phyloP scores from a whole-genome alignment of 352 stramenopile species.

The Phytophthora uliginosa region DNA sequence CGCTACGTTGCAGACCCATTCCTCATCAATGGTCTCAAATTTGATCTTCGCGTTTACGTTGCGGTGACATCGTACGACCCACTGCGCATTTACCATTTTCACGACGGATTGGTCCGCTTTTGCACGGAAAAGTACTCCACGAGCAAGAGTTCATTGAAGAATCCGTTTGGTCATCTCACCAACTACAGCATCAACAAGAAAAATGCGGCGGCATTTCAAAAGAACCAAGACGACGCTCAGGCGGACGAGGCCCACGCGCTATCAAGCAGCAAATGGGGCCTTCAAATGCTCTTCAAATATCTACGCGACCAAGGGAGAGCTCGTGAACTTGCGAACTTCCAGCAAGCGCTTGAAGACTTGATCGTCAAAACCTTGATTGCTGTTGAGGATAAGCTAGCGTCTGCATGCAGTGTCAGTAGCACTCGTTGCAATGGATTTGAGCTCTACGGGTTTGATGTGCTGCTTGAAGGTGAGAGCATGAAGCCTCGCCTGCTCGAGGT shows the following conservation, averaged over 20 bases:
- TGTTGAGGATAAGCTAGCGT: constrained; percentile 82
- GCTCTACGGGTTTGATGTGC: constrained; percentile 91
- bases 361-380: constrained; percentile 93
- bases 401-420: constrained; percentile 25
- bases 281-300: constrained; percentile 68
- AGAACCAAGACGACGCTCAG: constrained; percentile 69
- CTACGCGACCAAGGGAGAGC: constrained; percentile 49
- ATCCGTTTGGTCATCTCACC: constrained; percentile 91
- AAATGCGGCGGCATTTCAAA: constrained; percentile 76
- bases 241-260: constrained; percentile 43
- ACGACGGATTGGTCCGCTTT: constrained; percentile 91
- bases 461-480: constrained; percentile 81
- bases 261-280: constrained; percentile 88
- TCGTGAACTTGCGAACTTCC: constrained; percentile 47
- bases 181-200: constrained; percentile 96
- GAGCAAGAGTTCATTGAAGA: constrained; percentile 71
- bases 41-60: constrained; percentile 94
- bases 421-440: constrained; percentile 76
- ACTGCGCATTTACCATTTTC: constrained; percentile 86
- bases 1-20: constrained; percentile 85
- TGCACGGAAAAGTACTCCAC: constrained; percentile 87
- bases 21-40: constrained; percentile 93
- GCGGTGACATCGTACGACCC: constrained; percentile 90
- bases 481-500: constrained; percentile 92
- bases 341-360: constrained; percentile 73